Percentiles rank a stretch among this genome's conserved stretches.
Conservation (phyloP, 73 alveolate genomes). For the Uronychia binucleata region DNA sequence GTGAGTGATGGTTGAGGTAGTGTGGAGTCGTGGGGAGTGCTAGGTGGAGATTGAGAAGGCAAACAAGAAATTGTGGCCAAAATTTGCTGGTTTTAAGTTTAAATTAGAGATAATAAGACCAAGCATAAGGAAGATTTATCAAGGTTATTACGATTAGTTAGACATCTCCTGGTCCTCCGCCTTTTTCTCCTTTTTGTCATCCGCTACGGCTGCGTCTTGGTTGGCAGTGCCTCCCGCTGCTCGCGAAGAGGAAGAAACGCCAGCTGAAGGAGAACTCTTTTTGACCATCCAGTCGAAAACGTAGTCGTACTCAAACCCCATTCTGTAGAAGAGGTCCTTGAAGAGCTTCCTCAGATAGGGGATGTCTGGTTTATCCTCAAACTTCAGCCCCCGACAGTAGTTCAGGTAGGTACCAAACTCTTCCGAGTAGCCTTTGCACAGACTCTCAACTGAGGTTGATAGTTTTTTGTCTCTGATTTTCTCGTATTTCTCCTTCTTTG, state of each 20-base stretch:
- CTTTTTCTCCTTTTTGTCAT: slow-evolving; percentile 33
- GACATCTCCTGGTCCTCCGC: slow-evolving; percentile 19
- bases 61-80: too few species aligned
- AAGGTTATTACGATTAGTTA: not conserved
- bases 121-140: too few species aligned
- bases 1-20: too few species aligned
- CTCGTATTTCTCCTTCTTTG: slow-evolving; percentile 81
- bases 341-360: slow-evolving; percentile 84
- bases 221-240: slow-evolving; percentile 17
- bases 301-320: slow-evolving; percentile 73
- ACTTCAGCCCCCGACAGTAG: slow-evolving; percentile 85
- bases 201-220: slow-evolving; percentile 3
- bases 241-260: not conserved
- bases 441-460: slow-evolving; percentile 79
- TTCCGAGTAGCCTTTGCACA: slow-evolving; percentile 83
- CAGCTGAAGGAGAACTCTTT: slow-evolving; percentile 17
- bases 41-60: too few species aligned
- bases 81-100: too few species aligned
- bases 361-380: slow-evolving; percentile 94
- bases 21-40: too few species aligned
- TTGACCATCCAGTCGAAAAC: slow-evolving; percentile 85
- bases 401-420: slow-evolving; percentile 86
- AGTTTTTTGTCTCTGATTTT: slow-evolving; percentile 81
- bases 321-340: slow-evolving; percentile 63
- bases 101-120: too few species aligned